Percentiles rank a stretch among this genome's conserved stretches.
Conservation (phyloP, 345 rosid genomes). For the Salix arbutifolia region DNA sequence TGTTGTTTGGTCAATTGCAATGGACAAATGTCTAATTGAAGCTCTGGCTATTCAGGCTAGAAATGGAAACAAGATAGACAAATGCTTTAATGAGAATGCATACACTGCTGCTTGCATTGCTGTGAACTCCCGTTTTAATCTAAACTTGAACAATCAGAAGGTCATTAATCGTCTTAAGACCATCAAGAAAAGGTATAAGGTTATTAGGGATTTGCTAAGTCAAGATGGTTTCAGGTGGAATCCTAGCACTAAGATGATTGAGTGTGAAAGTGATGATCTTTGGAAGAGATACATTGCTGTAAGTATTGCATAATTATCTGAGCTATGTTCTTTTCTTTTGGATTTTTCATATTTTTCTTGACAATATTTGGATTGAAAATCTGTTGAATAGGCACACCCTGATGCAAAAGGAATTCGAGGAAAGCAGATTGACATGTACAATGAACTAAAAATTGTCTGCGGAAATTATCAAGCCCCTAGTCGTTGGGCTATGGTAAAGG, state of each 20-base stretch:
- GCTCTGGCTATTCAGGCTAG: conserved; percentile 76
- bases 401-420: conserved; percentile 76
- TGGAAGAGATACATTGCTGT: conserved; percentile 81
- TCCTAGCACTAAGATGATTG: conserved; percentile 58
- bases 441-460: conserved; percentile 74
- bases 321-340: background rate
- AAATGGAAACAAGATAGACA: conserved; percentile 76
- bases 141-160: conserved; percentile 76
- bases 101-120: conserved; percentile 74
- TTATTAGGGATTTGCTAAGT: conserved; percentile 66
- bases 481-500: conserved; percentile 62
- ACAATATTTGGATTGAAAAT: conserved; percentile 2
- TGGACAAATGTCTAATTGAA: conserved; percentile 87
- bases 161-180: conserved; percentile 82
- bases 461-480: conserved; percentile 73
- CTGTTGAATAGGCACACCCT: conserved; percentile 54
- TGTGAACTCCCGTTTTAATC: conserved; percentile 60
- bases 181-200: conserved; percentile 78
- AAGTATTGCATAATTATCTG: conserved; percentile 21
- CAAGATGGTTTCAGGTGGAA: conserved; percentile 83
- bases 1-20: conserved; percentile 82
- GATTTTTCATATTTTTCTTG: background rate
- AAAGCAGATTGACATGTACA: conserved; percentile 81
- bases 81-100: conserved; percentile 74
- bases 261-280: conserved; percentile 63